These are phyloP conservation scores for Apodospora peruviana DNA, from an alignment of 495 filamentous ascomycete genomes.

Conservation along the genomic window DNA sequence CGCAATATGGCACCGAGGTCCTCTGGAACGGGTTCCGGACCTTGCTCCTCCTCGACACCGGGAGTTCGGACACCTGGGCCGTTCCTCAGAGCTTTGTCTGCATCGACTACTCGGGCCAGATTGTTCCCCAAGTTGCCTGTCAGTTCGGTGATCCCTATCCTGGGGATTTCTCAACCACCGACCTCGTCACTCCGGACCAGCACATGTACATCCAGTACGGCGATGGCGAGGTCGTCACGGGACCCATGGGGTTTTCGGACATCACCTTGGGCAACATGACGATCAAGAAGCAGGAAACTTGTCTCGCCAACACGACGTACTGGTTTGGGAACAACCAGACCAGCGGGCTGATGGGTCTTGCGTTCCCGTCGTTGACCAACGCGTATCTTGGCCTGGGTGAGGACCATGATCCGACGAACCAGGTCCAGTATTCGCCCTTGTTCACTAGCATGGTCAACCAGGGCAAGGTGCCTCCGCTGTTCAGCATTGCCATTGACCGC, in stretches of 20 bases:
- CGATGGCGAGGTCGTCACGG: conserved; percentile 51
- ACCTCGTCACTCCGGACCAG: conserved; percentile 23
- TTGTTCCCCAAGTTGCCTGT: conserved; percentile 19
- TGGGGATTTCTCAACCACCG: conserved; percentile 18
- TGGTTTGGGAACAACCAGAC: conserved; percentile 43
- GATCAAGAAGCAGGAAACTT: conserved; percentile 44
- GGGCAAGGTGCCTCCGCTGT: conserved; percentile 48
- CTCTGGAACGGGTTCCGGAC: conserved; percentile 22
- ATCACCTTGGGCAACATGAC: conserved; percentile 51
- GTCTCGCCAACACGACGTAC: conserved; percentile 28
- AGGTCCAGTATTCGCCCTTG: conserved; percentile 48
- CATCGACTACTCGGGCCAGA: conserved; percentile 17
- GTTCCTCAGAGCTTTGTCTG: conserved; percentile 22
- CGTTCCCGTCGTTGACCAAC: conserved; percentile 52
- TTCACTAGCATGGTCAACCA: conserved; percentile 52
- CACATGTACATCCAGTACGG: conserved; percentile 58
- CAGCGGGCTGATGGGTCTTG: conserved; percentile 57
- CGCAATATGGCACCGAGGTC: conserved; percentile 31
- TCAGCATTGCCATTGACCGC: conserved; percentile 45
- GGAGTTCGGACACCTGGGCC: conserved; percentile 58
- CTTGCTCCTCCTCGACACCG: conserved; percentile 54
- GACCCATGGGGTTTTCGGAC: conserved; percentile 52
- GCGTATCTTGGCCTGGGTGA: conserved; percentile 26
- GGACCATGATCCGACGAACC: conserved; percentile 26
- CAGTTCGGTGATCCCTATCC: conserved; percentile 21